Evolutionary conservation across 2,329 filamentous ascomycete species (phyloP).

Genomic region (Eutypa lata): DNA sequence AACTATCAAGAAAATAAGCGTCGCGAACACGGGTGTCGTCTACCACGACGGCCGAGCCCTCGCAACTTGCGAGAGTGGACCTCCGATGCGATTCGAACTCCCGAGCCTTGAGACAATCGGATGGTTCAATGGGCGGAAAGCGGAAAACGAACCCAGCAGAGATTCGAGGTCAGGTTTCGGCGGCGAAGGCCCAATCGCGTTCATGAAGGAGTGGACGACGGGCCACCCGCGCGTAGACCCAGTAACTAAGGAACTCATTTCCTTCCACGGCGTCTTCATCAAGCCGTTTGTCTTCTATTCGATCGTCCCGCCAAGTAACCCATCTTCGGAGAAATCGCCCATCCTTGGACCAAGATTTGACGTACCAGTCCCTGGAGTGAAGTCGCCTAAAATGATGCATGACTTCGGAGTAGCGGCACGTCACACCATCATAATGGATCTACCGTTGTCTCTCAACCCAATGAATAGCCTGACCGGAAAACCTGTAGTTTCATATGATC

Average conservation of each 20-base stretch:
- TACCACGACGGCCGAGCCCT: conserved; percentile 68
- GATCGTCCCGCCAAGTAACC: conserved; percentile 25
- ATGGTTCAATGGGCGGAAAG: conserved; percentile 62
- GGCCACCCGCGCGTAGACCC: conserved; percentile 67
- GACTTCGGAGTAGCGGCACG: conserved; percentile 65
- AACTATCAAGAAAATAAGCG: conserved; percentile 64
- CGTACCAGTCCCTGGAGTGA: conserved; percentile 56
- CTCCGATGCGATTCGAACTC: conserved; percentile 62
- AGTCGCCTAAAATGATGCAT: conserved; percentile 70
- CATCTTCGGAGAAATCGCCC: conserved; percentile 18
- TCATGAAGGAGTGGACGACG: conserved; percentile 70
- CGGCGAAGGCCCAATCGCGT: conserved; percentile 52
- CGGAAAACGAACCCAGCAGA: conserved; percentile 45
- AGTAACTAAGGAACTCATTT: conserved; percentile 59
- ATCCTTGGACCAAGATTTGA: conserved; percentile 40
- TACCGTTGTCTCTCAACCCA: conserved; percentile 64
- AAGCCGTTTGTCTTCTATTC: conserved; percentile 68
- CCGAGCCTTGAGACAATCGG: conserved; percentile 65
- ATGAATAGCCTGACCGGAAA: conserved; percentile 55
- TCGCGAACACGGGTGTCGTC: conserved; percentile 64
- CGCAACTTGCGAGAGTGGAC: conserved; percentile 69
- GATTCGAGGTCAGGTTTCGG: conserved; percentile 42
- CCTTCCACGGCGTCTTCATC: conserved; percentile 65
- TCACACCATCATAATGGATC: conserved; percentile 66
- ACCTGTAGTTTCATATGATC: conserved; percentile 59